Evolutionary conservation across 805 yeast species (phyloP), one percentile per base, ranked within the genome.

Genomic region (Ogataea thermomethanolica): DNA sequence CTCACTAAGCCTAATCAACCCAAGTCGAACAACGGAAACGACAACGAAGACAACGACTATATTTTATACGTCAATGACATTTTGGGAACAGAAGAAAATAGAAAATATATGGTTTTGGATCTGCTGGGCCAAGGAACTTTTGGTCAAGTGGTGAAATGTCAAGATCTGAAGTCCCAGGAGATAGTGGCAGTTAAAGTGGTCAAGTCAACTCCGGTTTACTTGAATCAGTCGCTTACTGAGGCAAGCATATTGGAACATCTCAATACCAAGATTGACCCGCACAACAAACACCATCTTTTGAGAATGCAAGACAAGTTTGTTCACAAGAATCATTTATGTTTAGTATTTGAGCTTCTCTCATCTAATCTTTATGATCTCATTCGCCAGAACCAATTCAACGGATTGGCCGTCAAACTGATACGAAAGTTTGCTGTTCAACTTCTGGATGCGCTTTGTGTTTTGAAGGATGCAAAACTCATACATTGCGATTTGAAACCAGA

Each of bases 401-500:
- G 99, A 0, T 68, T 93, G 33, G 79, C 81, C 43, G 83, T 88
- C 55, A 81, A 81, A 49, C 61, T 91, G 28, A 91, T 93, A 10
- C 77, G 85, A 49, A 77, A 76, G 12, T 82, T 93, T 51, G 73
- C 96, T 0, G 76, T 71, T 35, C 99, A 93, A 62, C 65, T 93
- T 36, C 67, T 93, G 41, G 95, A 86, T 51, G 78, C 96, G 0
- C 66, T 93, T 53, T 73, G 84, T 29, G 83, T 85, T 20, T 72
- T 93, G 50, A 93, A 93, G 56, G 83, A 80, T 29, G 79, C 86
- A 33, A 84, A 85, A 49, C 72, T 93, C 53, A 89, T 93, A 30
- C 99, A 93, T 59, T 93, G 99, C 66, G 99, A 93, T 64, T 69
- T 93, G 58, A 93, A 93, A 60, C 99, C 99, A 0, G 99, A 93